phyloP scores from a whole-genome alignment of 441 rosid species.

The Adansonia madagascariensis region DNA sequence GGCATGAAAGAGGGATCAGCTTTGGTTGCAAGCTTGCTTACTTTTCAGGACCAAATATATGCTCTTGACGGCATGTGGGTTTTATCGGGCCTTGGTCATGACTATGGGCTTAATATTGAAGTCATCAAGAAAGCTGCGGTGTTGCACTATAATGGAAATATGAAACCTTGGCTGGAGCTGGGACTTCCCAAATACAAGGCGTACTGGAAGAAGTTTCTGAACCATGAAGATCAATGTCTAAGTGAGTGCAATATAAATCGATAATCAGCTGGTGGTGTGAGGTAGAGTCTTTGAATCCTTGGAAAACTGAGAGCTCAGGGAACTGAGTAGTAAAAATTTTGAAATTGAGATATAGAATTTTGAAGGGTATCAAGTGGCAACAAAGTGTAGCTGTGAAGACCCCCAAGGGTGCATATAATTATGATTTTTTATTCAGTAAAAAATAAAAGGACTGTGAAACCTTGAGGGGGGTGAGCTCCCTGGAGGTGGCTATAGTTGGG shows the following conservation, averaged over 20 bases:
- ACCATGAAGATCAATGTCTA: conserved; percentile 61
- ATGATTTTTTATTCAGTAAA: neutral
- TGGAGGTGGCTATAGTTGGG: conserved; percentile 14
- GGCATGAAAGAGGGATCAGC: conserved; percentile 46
- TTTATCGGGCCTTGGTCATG: conserved; percentile 82
- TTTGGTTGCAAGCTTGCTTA: conserved; percentile 70
- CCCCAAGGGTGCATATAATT: neutral
- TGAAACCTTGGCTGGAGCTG: conserved; percentile 98
- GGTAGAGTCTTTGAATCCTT: conserved; percentile 25
- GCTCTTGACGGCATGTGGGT: conserved; percentile 65
- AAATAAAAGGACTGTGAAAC: conserved; percentile 9
- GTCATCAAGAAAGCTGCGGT: conserved; percentile 62
- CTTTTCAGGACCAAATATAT: conserved; percentile 71
- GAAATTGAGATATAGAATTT: conserved; percentile 30
- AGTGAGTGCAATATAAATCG: conserved; percentile 88
- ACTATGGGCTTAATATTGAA: conserved; percentile 47
- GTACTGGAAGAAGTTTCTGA: conserved; percentile 82
- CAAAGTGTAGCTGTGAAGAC: conserved; percentile 12
- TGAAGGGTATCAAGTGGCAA: conserved; percentile 15
- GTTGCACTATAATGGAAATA: conserved; percentile 88
- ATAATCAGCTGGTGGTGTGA: conserved; percentile 30
- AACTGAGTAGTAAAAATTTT: conserved; percentile 37
- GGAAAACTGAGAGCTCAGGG: conserved; percentile 31
- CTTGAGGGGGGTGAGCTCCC: neutral
- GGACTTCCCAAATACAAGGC: conserved; percentile 81